Evolutionary conservation across 257 asterid genomes (phyloP), one percentile per base, ranked within the genome.

Genomic region (Fraxinus cuspidata): DNA sequence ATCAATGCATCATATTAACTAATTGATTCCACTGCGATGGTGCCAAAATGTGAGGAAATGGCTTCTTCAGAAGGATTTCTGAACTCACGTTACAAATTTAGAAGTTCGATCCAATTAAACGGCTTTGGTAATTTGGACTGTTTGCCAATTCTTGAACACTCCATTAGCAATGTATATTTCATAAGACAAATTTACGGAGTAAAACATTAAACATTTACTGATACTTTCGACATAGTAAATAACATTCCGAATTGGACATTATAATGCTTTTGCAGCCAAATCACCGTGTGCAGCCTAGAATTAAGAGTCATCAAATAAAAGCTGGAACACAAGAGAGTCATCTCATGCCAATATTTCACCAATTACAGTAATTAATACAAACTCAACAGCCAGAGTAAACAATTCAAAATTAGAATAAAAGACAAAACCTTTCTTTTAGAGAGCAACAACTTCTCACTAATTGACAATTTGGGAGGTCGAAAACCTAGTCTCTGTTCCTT

Each of bases 341-440:
- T 19, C 47, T 4, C 0, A 37, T 11, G 16, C 51, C 51, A 12
- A 11, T 51, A 8, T 23, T 37, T 16, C 38, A 58, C 27, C 72
- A 7, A 64, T 31, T 25, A 78, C 67, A 27, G 29, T 37, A 58
- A 77, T 3, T 1, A 1, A 42, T 2, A 37, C 29, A 21, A 73
- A 29, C 8, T 2, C 37, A 71, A 49, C 7, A 63, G 80, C 12
- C 18, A 66, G 27, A 63, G 7, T 27, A 40, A 31, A 9, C 51
- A 56, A 66, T 19, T 3, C 56, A 40, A 77, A 81, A 66, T 53
- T 53, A 31, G 27, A 82, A 77, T 58, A 37, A 73, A 82, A 53
- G 85, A 81, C 74, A 92, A 83, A 77, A 93, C 99, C 96, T 93
- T 93, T 86, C 86, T 83, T 77, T 90, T 93, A 67, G 95, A 87